A percentile compares a stretch with the other conserved stretches of the same genome.
phyloP scores from a whole-genome alignment of 257 asterid genomes.

The Scutellaria baicalensis region DNA sequence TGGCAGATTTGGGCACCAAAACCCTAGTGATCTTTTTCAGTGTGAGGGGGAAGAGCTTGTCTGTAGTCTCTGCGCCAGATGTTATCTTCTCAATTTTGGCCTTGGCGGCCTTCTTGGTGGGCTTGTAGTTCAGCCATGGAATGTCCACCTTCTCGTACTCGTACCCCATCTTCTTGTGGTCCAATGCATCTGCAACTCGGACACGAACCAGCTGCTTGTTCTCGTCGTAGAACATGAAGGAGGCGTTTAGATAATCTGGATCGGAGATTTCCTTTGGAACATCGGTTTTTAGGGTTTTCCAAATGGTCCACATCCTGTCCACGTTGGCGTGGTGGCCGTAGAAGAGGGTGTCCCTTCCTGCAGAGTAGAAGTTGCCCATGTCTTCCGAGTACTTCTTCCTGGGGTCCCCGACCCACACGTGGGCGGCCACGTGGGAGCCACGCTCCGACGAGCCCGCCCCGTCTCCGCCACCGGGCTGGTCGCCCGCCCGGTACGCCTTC shows the following conservation, averaged over 20 bases:
- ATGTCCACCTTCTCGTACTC: conserved; percentile 18
- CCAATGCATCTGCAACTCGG: conserved; percentile 24
- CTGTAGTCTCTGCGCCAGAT: conserved; percentile 1
- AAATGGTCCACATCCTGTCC: conserved; percentile 63
- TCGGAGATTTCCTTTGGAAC: conserved; percentile 25
- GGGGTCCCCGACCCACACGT: conserved; percentile 39
- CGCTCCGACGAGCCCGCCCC: conserved; percentile 45
- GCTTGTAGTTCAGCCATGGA: conserved; percentile 43
- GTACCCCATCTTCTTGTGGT: conserved; percentile 31
- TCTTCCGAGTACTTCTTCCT: conserved; percentile 25
- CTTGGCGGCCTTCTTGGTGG: conserved; percentile 9
- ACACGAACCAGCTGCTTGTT: conserved; percentile 33
- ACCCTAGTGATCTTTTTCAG: conserved; percentile 21
- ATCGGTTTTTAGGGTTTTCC: conserved; percentile 26
- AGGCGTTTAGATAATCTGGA: conserved; percentile 30
- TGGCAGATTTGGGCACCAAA: conserved; percentile 21
- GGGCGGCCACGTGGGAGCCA: conserved; percentile 38
- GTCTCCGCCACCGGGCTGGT: conserved; percentile 5
- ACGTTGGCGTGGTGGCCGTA: conserved; percentile 59
- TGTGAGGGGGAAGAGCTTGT: conserved; percentile 27
- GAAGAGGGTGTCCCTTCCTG: conserved; percentile 50
- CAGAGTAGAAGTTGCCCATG: conserved; percentile 65
- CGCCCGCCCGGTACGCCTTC: conserved; percentile 22
- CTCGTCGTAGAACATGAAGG: conserved; percentile 54
- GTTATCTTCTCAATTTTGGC: conserved; percentile 11